Conservation (phyloP, 164 flowering plant species). For the Aristolochia contorta region DNA sequence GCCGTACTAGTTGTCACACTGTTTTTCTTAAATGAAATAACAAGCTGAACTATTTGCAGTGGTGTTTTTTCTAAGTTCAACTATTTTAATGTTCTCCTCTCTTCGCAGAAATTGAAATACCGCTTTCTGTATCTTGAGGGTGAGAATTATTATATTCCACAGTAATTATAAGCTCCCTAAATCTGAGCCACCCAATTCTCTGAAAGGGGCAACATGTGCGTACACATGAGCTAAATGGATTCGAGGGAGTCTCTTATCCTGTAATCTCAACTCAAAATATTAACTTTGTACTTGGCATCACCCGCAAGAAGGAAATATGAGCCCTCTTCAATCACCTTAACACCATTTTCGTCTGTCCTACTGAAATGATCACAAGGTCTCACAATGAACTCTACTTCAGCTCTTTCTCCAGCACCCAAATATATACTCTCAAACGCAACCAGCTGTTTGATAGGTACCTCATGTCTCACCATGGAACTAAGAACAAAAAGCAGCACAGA, state of each 20-base stretch:
- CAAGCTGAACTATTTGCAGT: too few relatives aligned
- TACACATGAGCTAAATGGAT: too few relatives aligned
- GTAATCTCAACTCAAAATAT: slow-evolving; percentile 9
- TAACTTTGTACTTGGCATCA: slow-evolving; percentile 38
- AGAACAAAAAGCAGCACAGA: slow-evolving; percentile 54
- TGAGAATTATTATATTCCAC: too few relatives aligned
- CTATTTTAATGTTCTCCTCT: too few relatives aligned
- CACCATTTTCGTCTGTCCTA: slow-evolving; percentile 50
- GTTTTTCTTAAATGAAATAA: too few relatives aligned
- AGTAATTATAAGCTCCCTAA: too few relatives aligned
- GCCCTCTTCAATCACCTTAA: slow-evolving; percentile 59
- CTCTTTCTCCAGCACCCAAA: slow-evolving; percentile 38
- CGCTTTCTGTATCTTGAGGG: too few relatives aligned
- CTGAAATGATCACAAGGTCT: slow-evolving; percentile 75
- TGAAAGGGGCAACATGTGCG: too few relatives aligned
- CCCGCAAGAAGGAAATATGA: slow-evolving; percentile 51
- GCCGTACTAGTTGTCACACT: too few relatives aligned
- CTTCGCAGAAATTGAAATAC: too few relatives aligned
- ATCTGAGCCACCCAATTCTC: too few relatives aligned
- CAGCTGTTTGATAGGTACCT: slow-evolving; percentile 46
- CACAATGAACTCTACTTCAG: slow-evolving; percentile 36
- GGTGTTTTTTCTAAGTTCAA: too few relatives aligned
- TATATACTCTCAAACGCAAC: slow-evolving; percentile 58
- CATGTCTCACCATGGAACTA: slow-evolving; percentile 15
- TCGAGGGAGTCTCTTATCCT: not conserved